Percentiles rank a stretch among this genome's conserved stretches.
phyloP scores from a whole-genome alignment of 164 flowering plant genomes.

The Vitis riparia region DNA sequence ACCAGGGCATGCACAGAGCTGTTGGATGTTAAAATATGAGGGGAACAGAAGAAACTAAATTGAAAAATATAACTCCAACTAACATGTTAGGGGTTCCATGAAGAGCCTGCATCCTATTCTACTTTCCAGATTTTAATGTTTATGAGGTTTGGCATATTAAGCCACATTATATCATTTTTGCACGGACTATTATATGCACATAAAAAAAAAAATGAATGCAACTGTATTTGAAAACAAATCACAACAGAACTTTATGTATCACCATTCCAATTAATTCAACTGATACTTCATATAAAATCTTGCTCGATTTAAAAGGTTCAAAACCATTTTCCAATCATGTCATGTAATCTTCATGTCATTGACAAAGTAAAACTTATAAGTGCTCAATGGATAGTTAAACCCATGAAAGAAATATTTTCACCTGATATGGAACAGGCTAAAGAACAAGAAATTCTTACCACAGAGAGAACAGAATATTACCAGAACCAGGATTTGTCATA shows the following conservation, averaged over 20 bases:
- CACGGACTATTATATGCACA: neutral
- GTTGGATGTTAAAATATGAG: too few species aligned
- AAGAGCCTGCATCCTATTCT: neutral
- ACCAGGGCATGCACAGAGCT: too few species aligned
- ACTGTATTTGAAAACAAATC: too few species aligned
- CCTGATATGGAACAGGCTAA: neutral
- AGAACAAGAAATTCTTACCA: neutral
- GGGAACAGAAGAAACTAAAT: too few species aligned
- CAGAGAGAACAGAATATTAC: constrained; percentile 13
- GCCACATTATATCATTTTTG: neutral
- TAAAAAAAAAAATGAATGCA: too few species aligned
- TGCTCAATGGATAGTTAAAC: too few species aligned
- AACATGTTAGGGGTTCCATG: neutral
- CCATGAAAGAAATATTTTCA: neutral
- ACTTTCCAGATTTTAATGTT: neutral
- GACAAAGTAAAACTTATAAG: too few species aligned
- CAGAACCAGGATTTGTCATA: constrained; percentile 16
- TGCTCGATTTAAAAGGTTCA: neutral
- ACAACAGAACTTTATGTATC: too few species aligned
- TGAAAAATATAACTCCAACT: too few species aligned
- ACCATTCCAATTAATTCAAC: too few species aligned
- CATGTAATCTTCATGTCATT: too few species aligned
- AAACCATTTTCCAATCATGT: neutral
- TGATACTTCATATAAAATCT: neutral
- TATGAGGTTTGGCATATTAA: too few species aligned